Conservation (phyloP, 2,329 filamentous ascomycete species). For the Stachybotrys echinatus region DNA sequence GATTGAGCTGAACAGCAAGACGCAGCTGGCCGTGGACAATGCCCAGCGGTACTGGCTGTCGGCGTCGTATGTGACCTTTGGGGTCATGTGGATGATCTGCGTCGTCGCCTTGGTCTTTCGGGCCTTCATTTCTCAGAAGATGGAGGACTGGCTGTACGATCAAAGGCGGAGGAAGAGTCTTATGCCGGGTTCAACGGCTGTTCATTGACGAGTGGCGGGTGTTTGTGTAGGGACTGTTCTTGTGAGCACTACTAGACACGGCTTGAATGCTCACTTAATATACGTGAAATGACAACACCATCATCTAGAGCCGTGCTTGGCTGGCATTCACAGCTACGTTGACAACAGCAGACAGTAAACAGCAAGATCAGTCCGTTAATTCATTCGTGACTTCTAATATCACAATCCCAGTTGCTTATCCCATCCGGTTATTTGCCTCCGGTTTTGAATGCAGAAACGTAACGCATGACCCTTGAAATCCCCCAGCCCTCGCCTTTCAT, state of each 20-base stretch:
- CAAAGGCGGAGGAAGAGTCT: too few species aligned
- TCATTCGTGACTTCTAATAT: conserved; percentile 9
- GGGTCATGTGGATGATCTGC: not conserved
- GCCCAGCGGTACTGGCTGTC: not conserved
- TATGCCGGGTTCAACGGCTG: too few species aligned
- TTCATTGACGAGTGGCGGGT: too few species aligned
- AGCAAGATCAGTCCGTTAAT: not conserved
- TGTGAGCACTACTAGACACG: too few species aligned
- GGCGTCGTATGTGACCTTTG: not conserved
- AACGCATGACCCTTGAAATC: conserved; percentile 25
- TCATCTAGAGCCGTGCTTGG: too few species aligned
- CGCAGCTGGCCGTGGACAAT: not conserved
- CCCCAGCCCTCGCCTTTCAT: not conserved
- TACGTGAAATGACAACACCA: too few species aligned
- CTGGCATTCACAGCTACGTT: too few species aligned
- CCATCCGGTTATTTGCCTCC: conserved; percentile 22
- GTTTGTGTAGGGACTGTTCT: too few species aligned
- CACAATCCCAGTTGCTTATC: conserved; percentile 27
- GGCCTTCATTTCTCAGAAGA: not conserved
- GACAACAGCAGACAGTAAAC: not conserved
- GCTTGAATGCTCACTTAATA: too few species aligned
- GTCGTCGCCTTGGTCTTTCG: not conserved
- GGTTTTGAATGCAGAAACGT: conserved; percentile 27
- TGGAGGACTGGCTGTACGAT: not conserved
- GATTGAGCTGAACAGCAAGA: not conserved